Conservation (phyloP, 1,284 basidiomycete species). For the Malassezia arunalokei region DNA sequence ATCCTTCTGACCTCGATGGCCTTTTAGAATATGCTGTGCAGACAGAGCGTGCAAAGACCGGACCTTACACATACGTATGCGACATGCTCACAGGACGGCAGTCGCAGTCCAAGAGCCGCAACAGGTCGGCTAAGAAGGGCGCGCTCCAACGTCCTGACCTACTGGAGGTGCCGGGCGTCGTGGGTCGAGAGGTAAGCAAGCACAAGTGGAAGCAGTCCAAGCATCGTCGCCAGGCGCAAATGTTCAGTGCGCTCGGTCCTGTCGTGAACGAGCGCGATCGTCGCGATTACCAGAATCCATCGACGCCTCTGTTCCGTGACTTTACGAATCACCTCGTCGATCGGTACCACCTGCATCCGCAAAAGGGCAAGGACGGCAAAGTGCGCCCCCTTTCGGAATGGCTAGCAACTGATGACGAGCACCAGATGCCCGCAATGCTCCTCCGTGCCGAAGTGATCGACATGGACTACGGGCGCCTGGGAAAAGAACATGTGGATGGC, state of each 20-base stretch:
- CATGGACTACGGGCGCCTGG: conserved; percentile 11
- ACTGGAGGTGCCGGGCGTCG: conserved; percentile 42
- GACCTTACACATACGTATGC: not conserved
- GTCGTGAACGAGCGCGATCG: conserved; percentile 47
- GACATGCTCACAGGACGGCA: not conserved
- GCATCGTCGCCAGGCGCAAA: conserved; percentile 1
- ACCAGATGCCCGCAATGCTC: not conserved
- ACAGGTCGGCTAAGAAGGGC: conserved; percentile 5
- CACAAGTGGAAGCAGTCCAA: conserved; percentile 42
- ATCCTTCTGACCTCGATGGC: conserved; percentile 44
- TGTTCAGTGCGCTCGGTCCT: conserved; percentile 10
- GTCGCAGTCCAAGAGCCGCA: not conserved
- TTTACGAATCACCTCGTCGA: conserved; percentile 30
- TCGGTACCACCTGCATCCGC: conserved; percentile 21
- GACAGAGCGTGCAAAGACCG: conserved; percentile 10
- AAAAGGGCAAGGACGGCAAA: not conserved
- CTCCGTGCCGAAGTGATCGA: conserved; percentile 12
- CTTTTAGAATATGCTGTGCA: conserved; percentile 41
- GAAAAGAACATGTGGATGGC: not conserved
- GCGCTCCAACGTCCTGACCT: conserved; percentile 24
- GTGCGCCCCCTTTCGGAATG: not conserved
- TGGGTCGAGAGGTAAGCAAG: conserved; percentile 46
- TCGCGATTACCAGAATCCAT: conserved; percentile 44
- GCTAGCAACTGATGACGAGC: not conserved
- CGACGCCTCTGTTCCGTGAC: conserved; percentile 34